Evolutionary conservation across 805 yeast genomes (phyloP), one percentile per base, ranked within the genome.

Genomic region (Metschnikowia bowlesiae): DNA sequence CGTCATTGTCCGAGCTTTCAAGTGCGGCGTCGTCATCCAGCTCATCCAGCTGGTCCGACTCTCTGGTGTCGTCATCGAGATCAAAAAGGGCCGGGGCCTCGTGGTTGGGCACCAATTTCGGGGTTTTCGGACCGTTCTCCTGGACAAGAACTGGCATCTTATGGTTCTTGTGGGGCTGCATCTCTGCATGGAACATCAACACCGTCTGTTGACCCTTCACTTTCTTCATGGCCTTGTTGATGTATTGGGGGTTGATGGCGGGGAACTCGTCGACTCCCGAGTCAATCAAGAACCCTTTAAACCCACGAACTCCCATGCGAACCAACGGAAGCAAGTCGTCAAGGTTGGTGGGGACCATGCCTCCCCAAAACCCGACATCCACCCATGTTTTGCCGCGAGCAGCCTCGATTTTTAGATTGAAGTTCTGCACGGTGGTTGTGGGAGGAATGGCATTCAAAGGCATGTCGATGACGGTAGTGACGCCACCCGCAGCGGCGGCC

Each of bases 191-290:
- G 73, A 92, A 91, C 89, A 92, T 83, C 55, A 90, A 71, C 62
- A 89, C 66, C 0, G 97, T 88, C 32, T 80, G 76, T 39, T 80
- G 67, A 4, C 80, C 85, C 48, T 83, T 73, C 2, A 91, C 85
- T 11, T 59, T 66, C 16, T 74, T 64, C 80, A 92, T 78, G 7
- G 95, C 96, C 48, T 73, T 63, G 38, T 77, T 73, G 43, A 92
- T 85, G 62, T 89, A 84, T 2, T 64, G 64, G 16, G 85, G 79
- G 37, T 74, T 76, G 47, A 91, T 85, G 56, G 86, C 88, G 1
- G 97, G 97, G 66, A 92, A 91, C 67, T 91, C 97, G 47, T 89
- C 96, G 18, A 92, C 97, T n/a, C 97, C 97, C 40, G 94, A 85
- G 57, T 91, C 96, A 62, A 91, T 89, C 70, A 92, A 68, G 60